Base-by-base conservation (phyloP, 1,139 yeast genomes). In the Yamadazyma sp. region DNA sequence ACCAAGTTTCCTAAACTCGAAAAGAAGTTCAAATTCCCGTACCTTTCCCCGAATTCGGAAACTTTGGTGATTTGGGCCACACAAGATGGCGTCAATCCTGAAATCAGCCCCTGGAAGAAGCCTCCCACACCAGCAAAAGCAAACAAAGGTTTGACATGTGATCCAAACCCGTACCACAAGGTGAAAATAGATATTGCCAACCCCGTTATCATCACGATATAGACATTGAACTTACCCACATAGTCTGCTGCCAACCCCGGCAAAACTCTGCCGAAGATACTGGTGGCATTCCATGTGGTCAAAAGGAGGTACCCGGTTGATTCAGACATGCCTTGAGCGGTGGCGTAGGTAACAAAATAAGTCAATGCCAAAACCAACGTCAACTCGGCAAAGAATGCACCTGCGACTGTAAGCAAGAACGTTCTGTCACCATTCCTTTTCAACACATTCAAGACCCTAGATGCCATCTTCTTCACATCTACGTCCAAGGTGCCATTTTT, bases 301-400 rank as follows among this genome's bases (percentile, higher is more conserved):
- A 70, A 55, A 22, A 71, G 50, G 17, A 62, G 43, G 43, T 66
- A 66, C 1, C 75, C 61, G 14, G 59, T 51, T 9, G 70, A 58
- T 45, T 69, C 73, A 5, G 54, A 45, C 42, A 61, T 51, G 0
- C 76, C 76, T 35, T 66, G 66, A 5, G 69, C 64, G 24, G 69
- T 61, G 3, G 75, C 73, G 46, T 68, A 71, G 5, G 75, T 62
- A 5, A 75, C 70, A 49, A 62, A 65, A 48, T 69, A 71, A 0
- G 77, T 71, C 33, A 73, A 59, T 5, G 77, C 62, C 30, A 77
- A 64, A 27, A 83, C 65, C 29, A 83, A 59, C 2, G 85, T 69
- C 33, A 79, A 64, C 51, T 84, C 92, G 10, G 79, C 69, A 40
- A 77, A 64, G 11, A 79, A 64, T 3, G 62, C 69, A 1, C 73